A percentile compares a stretch with the other conserved stretches of the same genome.
Conservation (phyloP, 805 yeast genomes). For the Nakazawaea ernobii region DNA sequence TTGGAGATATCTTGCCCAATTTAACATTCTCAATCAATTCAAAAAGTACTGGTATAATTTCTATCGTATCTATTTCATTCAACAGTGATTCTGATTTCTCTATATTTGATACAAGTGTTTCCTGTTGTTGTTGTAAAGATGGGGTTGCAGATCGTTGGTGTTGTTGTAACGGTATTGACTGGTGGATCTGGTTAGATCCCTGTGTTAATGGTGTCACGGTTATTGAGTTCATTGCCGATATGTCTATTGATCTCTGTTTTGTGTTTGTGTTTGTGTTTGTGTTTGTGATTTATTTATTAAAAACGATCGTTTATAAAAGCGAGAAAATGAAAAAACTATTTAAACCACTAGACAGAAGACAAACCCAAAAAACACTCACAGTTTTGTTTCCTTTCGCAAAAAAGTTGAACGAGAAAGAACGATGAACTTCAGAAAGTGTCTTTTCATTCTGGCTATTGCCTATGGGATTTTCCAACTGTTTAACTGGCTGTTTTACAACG, state of each 20-base stretch:
- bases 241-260: neutral
- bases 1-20: slow-evolving; percentile 33
- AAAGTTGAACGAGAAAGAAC: no score
- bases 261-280: no score
- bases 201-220: slow-evolving; percentile 2
- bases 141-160: slow-evolving; percentile 5
- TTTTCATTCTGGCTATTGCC: neutral
- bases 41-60: slow-evolving; percentile 32
- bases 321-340: neutral
- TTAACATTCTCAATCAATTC: slow-evolving; percentile 35
- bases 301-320: slow-evolving; percentile 4
- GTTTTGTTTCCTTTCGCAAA: no score
- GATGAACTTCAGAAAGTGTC: neutral
- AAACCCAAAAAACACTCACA: no score
- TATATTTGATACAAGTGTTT: neutral
- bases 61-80: slow-evolving; percentile 27
- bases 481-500: slow-evolving; percentile 41
- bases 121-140: slow-evolving; percentile 7
- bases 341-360: no score
- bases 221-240: neutral
- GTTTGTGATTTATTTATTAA: no score
- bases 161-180: neutral
- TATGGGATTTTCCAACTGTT: slow-evolving; percentile 15
- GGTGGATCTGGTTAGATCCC: neutral
- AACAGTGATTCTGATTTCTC: slow-evolving; percentile 16